Evolutionary conservation across 306 rosid genomes (phyloP).

Genomic region (Pterocarpus macrocarpus): DNA sequence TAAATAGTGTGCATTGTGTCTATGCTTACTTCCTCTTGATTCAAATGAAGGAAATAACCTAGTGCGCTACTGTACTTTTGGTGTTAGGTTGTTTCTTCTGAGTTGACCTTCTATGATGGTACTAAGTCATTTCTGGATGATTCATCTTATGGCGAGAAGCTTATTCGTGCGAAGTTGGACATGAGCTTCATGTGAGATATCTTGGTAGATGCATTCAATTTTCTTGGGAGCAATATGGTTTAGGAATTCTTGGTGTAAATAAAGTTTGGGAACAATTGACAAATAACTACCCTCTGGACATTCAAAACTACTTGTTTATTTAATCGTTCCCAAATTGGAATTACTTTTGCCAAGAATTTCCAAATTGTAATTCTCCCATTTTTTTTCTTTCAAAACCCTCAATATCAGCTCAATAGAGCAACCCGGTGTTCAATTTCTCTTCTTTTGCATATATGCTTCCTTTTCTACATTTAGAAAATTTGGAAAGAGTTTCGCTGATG

Average conservation of each 20-base stretch:
- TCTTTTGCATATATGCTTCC: neutral
- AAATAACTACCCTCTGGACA: slow-evolving; percentile 28
- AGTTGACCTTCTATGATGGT: slow-evolving; percentile 95
- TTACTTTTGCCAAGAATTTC: slow-evolving; percentile 39
- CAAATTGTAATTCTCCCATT: slow-evolving; percentile 24
- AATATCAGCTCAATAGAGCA: neutral
- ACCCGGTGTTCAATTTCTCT: slow-evolving; percentile 20
- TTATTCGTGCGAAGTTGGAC: slow-evolving; percentile 97
- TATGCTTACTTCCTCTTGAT: neutral
- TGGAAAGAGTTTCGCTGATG: neutral
- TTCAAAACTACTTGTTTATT: slow-evolving; percentile 21
- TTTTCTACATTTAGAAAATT: neutral
- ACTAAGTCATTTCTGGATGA: slow-evolving; percentile 90
- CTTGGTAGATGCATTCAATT: neutral
- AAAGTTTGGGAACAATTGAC: slow-evolving; percentile 25
- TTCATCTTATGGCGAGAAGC: slow-evolving; percentile 87
- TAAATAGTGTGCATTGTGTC: slow-evolving; percentile 33
- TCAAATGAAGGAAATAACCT: neutral
- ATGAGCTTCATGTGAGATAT: slow-evolving; percentile 91
- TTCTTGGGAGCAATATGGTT: slow-evolving; percentile 28
- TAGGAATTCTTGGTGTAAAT: slow-evolving; percentile 34
- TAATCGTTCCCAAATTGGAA: slow-evolving; percentile 33
- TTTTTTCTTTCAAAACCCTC: neutral
- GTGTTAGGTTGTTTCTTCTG: slow-evolving; percentile 89
- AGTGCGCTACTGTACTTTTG: slow-evolving; percentile 30